Evolutionary conservation across 2,329 filamentous ascomycete genomes (phyloP).

Genomic region (Botrytis deweyae): DNA sequence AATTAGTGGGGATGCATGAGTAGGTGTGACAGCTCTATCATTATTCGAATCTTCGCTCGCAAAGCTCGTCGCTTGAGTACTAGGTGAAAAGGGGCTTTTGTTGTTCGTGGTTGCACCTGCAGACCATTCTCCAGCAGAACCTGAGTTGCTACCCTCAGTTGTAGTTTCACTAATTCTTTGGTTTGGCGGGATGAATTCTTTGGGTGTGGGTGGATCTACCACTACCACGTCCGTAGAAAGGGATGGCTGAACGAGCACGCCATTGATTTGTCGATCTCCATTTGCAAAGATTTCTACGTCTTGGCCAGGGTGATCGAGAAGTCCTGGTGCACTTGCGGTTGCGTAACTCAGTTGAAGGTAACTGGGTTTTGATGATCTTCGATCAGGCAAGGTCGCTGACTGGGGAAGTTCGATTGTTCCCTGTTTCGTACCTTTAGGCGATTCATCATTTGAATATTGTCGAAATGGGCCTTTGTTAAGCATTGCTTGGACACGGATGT

Average conservation of each 20-base stretch:
- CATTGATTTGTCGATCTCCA: constrained; percentile 23
- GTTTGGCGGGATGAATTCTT: constrained; percentile 22
- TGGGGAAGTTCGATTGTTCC: constrained; percentile 25
- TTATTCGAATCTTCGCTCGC: constrained; percentile 48
- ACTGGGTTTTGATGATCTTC: constrained; percentile 36
- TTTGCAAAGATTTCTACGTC: constrained; percentile 18
- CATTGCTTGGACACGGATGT: constrained; percentile 30
- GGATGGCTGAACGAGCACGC: constrained; percentile 27
- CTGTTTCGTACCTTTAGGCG: constrained; percentile 22
- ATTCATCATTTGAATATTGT: constrained; percentile 29
- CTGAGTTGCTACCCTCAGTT: constrained; percentile 56
- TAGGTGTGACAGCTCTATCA: constrained; percentile 26
- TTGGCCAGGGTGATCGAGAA: constrained; percentile 25
- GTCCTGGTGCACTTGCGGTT: constrained; percentile 30
- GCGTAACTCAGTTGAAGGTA: constrained; percentile 38
- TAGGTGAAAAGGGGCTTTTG: constrained; percentile 64
- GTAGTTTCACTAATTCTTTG: constrained; percentile 62
- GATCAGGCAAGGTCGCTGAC: constrained; percentile 30
- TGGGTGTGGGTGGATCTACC: constrained; percentile 29
- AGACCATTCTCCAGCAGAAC: constrained; percentile 58
- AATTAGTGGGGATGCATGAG: constrained; percentile 33
- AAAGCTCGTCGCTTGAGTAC: constrained; percentile 65
- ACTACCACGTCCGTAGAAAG: constrained; percentile 35
- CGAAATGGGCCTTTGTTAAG: constrained; percentile 32
- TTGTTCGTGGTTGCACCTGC: constrained; percentile 62